These are phyloP conservation scores for Boletus pseudo-olivaceus DNA, from an alignment of 768 basidiomycete species.

Conservation along the genomic window DNA sequence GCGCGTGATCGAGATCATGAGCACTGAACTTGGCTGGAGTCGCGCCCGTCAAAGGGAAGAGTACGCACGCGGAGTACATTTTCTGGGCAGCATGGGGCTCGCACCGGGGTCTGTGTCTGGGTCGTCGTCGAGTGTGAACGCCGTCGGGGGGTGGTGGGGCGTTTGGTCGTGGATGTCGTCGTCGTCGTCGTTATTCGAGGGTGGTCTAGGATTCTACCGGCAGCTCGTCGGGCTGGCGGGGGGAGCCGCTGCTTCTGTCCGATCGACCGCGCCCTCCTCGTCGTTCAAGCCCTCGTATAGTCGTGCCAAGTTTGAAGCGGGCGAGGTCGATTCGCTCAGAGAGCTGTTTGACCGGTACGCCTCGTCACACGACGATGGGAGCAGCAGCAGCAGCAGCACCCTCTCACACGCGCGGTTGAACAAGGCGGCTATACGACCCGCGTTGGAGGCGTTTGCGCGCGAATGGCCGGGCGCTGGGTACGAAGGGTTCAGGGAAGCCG, in stretches of 20 bases:
- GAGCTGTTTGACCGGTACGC: conserved; percentile 31
- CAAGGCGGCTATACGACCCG: conserved; percentile 38
- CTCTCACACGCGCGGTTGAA: conserved; percentile 20
- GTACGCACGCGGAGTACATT: conserved; percentile 53
- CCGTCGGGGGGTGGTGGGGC: not conserved
- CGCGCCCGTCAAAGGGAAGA: conserved; percentile 54
- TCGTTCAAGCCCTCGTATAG: conserved; percentile 35
- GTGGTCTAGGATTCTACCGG: conserved; percentile 3
- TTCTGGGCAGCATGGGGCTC: conserved; percentile 86
- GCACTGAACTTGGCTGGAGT: conserved; percentile 78
- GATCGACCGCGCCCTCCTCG: not conserved
- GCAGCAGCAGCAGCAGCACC: not conserved
- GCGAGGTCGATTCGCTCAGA: conserved; percentile 43
- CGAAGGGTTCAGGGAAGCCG: conserved; percentile 55
- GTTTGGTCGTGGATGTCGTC: conserved; percentile 12
- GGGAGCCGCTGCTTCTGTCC: not conserved
- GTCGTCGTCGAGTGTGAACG: not conserved
- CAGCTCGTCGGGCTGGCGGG: conserved; percentile 23
- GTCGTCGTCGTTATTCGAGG: not conserved
- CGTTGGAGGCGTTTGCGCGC: conserved; percentile 42
- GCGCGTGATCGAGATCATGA: conserved; percentile 88
- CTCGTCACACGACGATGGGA: not conserved
- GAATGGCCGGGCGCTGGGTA: conserved; percentile 44
- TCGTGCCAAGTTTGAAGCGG: conserved; percentile 53
- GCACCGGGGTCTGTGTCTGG: conserved; percentile 35